Evolutionary conservation across 179 eudicot genomes (phyloP).

Genomic region (Amaranthus tricolor): DNA sequence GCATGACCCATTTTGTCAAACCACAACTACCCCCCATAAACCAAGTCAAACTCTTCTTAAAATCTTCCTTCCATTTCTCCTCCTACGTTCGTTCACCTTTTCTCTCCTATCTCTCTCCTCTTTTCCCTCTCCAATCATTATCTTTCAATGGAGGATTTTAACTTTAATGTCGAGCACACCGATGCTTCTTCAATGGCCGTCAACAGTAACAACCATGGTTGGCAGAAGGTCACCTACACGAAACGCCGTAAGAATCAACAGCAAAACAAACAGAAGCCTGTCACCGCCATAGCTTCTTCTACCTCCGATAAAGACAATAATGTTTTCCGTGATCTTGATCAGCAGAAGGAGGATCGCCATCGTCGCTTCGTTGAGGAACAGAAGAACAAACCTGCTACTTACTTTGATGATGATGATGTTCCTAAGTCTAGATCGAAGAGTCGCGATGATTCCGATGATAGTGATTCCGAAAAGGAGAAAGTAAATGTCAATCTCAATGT

Average conservation of each 20-base stretch:
- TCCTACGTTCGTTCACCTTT: neutral
- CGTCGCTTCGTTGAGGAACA: slow-evolving; percentile 40
- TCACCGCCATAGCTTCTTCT: slow-evolving; percentile 22
- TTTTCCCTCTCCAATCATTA: neutral
- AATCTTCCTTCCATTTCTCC: neutral
- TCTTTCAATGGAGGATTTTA: slow-evolving; percentile 34
- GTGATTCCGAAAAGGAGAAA: slow-evolving; percentile 31
- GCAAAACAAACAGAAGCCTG: slow-evolving; percentile 23
- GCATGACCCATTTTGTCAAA: too few relatives aligned
- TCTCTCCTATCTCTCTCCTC: neutral
- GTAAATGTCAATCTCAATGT: slow-evolving; percentile 28
- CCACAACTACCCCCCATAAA: too few relatives aligned
- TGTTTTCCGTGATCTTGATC: slow-evolving; percentile 55
- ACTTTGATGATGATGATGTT: neutral
- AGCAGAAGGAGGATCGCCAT: slow-evolving; percentile 51
- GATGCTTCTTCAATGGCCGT: slow-evolving; percentile 22
- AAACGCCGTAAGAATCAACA: slow-evolving; percentile 47
- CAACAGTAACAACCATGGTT: slow-evolving; percentile 42
- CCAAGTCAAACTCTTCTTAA: neutral
- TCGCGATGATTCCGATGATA: slow-evolving; percentile 43
- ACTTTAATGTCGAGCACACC: slow-evolving; percentile 22
- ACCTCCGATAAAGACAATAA: slow-evolving; percentile 24
- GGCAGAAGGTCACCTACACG: slow-evolving; percentile 67
- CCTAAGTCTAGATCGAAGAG: slow-evolving; percentile 38
- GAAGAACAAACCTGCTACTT: slow-evolving; percentile 27